Evolutionary conservation across 805 yeast genomes (phyloP).

Genomic region (Schwanniomyces pseudopolymorphus): DNA sequence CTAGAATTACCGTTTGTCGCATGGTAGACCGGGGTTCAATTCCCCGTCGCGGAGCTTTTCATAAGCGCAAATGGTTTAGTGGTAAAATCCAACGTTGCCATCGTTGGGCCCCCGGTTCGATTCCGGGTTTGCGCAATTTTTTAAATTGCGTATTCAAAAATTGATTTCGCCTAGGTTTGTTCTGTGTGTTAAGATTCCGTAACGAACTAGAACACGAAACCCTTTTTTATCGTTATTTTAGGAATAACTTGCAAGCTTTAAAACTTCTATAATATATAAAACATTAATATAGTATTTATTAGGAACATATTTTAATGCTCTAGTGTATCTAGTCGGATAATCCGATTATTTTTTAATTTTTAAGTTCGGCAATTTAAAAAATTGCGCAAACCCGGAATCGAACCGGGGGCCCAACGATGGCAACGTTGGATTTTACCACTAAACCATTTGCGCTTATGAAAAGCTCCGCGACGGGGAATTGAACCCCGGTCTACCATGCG

Average conservation of each 20-base stretch:
- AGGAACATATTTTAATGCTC: too few species aligned
- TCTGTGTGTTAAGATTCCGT: too few species aligned
- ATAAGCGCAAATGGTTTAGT: not conserved
- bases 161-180: too few species aligned
- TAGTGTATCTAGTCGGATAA: too few species aligned
- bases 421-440: conserved; percentile 22
- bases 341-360: too few species aligned
- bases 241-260: too few species aligned
- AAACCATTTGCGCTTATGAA: conserved; percentile 16
- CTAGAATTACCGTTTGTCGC: conserved; percentile 1
- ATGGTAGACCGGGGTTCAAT: conserved; percentile 1
- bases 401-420: conserved; percentile 23
- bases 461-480: conserved; percentile 29
- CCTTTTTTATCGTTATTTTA: too few species aligned
- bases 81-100: conserved; percentile 1
- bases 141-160: not conserved
- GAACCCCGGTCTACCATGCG: conserved; percentile 31
- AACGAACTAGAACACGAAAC: too few species aligned
- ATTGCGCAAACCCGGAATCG: conserved; percentile 20
- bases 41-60: not conserved
- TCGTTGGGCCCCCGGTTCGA: conserved; percentile 1
- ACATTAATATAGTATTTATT: too few species aligned
- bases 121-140: not conserved
- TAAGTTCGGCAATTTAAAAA: too few species aligned
- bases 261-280: too few species aligned